These are phyloP conservation scores for Lodderomyces jiufengensis DNA, from an alignment of 1,139 yeast species.

Conservation along the genomic window DNA sequence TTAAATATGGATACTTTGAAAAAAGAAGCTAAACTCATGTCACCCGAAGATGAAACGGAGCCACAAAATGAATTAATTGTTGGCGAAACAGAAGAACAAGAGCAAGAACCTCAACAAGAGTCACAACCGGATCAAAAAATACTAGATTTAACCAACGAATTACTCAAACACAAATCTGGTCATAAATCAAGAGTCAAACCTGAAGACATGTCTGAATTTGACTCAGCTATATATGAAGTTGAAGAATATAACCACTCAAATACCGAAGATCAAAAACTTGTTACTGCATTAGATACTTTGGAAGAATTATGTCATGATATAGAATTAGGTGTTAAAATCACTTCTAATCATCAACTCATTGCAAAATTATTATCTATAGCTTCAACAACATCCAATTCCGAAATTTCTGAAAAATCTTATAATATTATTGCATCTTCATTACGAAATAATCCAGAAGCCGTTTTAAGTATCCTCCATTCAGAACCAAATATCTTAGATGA, in stretches of 20 bases:
- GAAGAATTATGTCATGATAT: slow-evolving; percentile 63
- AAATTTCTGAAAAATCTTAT: slow-evolving; percentile 42
- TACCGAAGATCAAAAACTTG: slow-evolving; percentile 10
- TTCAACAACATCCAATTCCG: slow-evolving; percentile 8
- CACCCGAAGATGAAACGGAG: slow-evolving; percentile 18
- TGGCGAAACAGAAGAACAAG: not conserved
- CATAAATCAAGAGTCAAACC: slow-evolving; percentile 14
- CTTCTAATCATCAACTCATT: slow-evolving; percentile 16
- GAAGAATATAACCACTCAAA: slow-evolving; percentile 9
- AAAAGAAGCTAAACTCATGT: slow-evolving; percentile 62
- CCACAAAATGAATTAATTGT: slow-evolving; percentile 16
- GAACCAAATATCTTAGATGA: not conserved
- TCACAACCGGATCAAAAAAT: slow-evolving; percentile 4
- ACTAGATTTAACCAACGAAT: slow-evolving; percentile 6
- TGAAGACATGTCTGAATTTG: slow-evolving; percentile 24
- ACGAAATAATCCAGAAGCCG: slow-evolving; percentile 72
- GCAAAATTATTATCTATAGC: slow-evolving; percentile 17
- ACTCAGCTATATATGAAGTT: slow-evolving; percentile 27
- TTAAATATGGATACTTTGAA: slow-evolving; percentile 64
- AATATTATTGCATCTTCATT: slow-evolving; percentile 55
- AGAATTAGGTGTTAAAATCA: slow-evolving; percentile 52
- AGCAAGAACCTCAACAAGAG: not conserved
- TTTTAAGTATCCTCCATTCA: slow-evolving; percentile 22
- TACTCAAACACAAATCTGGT: slow-evolving; percentile 2
- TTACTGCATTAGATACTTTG: slow-evolving; percentile 41